These are phyloP conservation scores for Whalleya microplaca DNA, from an alignment of 2,329 filamentous ascomycete genomes.

Conservation along the genomic window DNA sequence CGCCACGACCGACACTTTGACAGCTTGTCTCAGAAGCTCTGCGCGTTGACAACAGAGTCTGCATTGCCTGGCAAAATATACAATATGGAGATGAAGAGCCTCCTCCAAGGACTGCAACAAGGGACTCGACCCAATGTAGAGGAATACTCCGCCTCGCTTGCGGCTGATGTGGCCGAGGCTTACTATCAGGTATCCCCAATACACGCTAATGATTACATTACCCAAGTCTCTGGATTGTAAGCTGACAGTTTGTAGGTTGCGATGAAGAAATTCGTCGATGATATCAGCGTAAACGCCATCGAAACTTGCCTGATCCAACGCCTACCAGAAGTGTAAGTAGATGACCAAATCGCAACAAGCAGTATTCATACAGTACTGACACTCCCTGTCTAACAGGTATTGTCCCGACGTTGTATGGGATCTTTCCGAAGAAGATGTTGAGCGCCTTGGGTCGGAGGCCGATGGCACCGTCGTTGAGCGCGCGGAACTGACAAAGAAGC, in stretches of 20 bases:
- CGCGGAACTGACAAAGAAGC: constrained; percentile 22
- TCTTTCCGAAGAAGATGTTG: constrained; percentile 27
- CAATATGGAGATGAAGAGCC: background rate
- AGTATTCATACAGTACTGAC: background rate
- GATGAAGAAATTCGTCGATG: constrained; percentile 34
- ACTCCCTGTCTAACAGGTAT: constrained; percentile 14
- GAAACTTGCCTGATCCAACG: constrained; percentile 32
- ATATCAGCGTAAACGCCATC: constrained; percentile 33
- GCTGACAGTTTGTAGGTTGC: constrained; percentile 28
- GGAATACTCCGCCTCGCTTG: constrained; percentile 29
- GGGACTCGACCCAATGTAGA: constrained; percentile 27
- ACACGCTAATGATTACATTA: background rate
- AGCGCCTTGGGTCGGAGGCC: constrained; percentile 30
- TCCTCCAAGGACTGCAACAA: constrained; percentile 13
- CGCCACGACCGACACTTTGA: constrained; percentile 30
- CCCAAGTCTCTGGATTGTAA: background rate
- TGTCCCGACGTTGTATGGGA: constrained; percentile 33
- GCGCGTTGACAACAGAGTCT: constrained; percentile 1
- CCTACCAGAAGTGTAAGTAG: constrained; percentile 33
- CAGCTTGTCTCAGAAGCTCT: background rate
- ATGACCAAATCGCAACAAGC: too few species aligned
- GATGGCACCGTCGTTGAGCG: constrained; percentile 27
- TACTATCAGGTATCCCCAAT: constrained; percentile 28
- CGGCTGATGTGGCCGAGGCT: constrained; percentile 29
- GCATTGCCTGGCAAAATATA: background rate